Conservation (phyloP, 345 rosid genomes). For the Bruguiera sexangula region DNA sequence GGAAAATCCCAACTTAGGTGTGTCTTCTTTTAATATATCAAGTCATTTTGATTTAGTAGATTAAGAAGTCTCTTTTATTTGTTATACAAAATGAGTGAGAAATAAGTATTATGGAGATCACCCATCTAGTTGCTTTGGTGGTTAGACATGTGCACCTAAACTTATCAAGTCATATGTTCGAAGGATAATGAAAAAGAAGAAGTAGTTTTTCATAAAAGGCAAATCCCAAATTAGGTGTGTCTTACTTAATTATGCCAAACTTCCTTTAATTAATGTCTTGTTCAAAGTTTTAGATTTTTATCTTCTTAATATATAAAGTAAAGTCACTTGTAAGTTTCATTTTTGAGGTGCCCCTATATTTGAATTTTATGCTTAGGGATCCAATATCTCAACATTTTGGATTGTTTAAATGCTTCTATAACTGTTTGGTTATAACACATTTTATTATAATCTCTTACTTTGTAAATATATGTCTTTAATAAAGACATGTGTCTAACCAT, state of each 20-base stretch:
- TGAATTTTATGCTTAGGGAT: not conserved
- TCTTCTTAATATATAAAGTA: not conserved
- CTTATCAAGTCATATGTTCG: too few species aligned
- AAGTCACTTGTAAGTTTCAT: not conserved
- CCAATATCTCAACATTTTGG: not conserved
- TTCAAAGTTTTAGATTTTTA: not conserved
- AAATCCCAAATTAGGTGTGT: constrained; percentile 79
- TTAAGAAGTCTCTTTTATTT: constrained; percentile 47
- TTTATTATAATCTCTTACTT: not conserved
- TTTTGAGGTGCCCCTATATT: not conserved
- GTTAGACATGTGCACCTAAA: too few species aligned
- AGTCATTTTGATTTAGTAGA: constrained; percentile 26
- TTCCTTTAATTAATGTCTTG: not conserved
- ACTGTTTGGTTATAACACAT: not conserved
- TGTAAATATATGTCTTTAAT: too few species aligned
- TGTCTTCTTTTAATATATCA: not conserved
- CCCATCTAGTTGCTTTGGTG: too few species aligned
- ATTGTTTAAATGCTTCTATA: not conserved
- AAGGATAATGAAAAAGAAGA: too few species aligned
- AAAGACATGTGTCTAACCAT: too few species aligned
- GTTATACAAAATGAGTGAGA: constrained; percentile 65
- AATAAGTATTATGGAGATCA: constrained; percentile 64
- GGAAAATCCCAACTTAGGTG: constrained; percentile 87
- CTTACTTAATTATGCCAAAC: not conserved
- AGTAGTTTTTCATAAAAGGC: constrained; percentile 38